Evolutionary conservation across 1,284 basidiomycete species (phyloP).

Genomic region (Meira miltonrushii): DNA sequence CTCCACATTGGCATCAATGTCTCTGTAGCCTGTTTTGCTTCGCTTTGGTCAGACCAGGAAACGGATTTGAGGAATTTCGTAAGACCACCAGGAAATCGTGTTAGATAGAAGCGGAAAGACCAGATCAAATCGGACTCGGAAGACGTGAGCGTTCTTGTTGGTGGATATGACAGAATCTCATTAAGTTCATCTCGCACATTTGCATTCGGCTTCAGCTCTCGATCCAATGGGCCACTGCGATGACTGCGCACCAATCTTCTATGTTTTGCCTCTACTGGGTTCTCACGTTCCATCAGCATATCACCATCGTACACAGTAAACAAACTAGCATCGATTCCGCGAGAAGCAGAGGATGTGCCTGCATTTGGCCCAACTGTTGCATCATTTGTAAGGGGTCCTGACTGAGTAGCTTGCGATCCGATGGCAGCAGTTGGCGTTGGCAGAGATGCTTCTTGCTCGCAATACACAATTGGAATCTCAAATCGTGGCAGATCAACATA

Average conservation of each 20-base stretch:
- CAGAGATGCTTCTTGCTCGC: slow-evolving; percentile 55
- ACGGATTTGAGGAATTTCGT: slow-evolving; percentile 98
- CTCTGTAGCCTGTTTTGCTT: slow-evolving; percentile 96
- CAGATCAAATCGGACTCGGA: slow-evolving; percentile 95
- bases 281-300: slow-evolving; percentile 66
- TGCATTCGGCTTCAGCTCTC: slow-evolving; percentile 90
- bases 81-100: slow-evolving; percentile 75
- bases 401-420: background rate
- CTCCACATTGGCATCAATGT: slow-evolving; percentile 93
- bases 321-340: slow-evolving; percentile 57
- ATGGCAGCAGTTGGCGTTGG: slow-evolving; percentile 1
- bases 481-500: slow-evolving; percentile 96
- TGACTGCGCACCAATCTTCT: slow-evolving; percentile 89
- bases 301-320: slow-evolving; percentile 94
- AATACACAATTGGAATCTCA: slow-evolving; percentile 95
- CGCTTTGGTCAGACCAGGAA: slow-evolving; percentile 89
- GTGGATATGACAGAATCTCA: slow-evolving; percentile 77
- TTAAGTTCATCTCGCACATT: slow-evolving; percentile 88
- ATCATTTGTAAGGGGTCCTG: background rate
- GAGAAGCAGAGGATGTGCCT: background rate
- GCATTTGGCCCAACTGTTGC: background rate
- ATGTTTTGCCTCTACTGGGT: slow-evolving; percentile 96
- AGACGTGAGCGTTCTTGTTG: slow-evolving; percentile 76
- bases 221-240: slow-evolving; percentile 84
- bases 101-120: slow-evolving; percentile 97